phyloP scores from a whole-genome alignment of 257 asterid genomes.

The Solanum bulbocastanum region DNA sequence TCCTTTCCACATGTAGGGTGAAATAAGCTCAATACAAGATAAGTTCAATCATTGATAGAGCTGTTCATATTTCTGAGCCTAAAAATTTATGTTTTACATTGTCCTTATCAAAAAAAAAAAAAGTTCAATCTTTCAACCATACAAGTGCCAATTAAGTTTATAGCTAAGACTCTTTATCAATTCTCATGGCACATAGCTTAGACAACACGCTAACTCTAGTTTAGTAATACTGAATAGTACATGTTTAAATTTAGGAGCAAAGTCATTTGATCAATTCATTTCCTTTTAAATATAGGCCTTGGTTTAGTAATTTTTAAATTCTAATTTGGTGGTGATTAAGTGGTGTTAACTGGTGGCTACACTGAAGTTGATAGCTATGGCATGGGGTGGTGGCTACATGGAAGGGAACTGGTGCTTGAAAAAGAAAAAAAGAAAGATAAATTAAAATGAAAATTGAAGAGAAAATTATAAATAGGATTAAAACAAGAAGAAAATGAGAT shows the following conservation, averaged over 20 bases:
- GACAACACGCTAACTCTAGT: not conserved
- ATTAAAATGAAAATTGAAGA: not conserved
- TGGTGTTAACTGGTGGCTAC: not conserved
- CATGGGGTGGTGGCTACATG: not conserved
- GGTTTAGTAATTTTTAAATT: not conserved
- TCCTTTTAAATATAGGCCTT: not conserved
- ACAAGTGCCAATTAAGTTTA: not conserved
- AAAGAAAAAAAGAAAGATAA: not conserved
- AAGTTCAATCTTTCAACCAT: not conserved
- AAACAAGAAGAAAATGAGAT: not conserved
- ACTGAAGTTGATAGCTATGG: not conserved
- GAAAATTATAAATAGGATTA: not conserved
- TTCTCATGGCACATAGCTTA: not conserved
- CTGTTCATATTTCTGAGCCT: too few relatives aligned
- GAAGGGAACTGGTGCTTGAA: not conserved
- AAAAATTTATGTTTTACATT: too few relatives aligned
- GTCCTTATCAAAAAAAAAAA: too few relatives aligned
- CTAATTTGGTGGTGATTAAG: not conserved
- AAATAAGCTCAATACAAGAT: not conserved
- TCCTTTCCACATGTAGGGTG: not conserved
- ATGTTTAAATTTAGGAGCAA: not conserved
- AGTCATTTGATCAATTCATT: not conserved
- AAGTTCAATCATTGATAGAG: not conserved
- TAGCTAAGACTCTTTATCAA: not conserved
- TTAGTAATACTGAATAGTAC: not conserved